Base-by-base conservation (phyloP, 768 basidiomycete species). In the Agrocybe chaxingu region DNA sequence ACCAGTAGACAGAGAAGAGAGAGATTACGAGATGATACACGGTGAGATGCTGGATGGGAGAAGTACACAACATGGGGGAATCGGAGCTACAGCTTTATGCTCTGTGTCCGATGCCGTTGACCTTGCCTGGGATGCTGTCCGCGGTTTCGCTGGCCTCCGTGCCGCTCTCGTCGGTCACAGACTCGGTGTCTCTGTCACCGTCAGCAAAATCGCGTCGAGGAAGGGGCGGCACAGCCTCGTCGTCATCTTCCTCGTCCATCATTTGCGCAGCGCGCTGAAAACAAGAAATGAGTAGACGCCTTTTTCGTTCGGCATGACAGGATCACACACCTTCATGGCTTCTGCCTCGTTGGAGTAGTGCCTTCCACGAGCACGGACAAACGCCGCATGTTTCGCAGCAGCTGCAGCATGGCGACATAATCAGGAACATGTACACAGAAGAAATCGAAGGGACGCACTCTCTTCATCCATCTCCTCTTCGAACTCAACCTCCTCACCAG, bases 311-410 rank as follows among this genome's bases (percentile, higher is more conserved):
- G 10, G n/a, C 37, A 48, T 40, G 43, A 13, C 38, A 40, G n/a
- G 43, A 24, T 24, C 24, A 42, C 66, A 41, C 67, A 87, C 90
- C 82, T 92, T 92, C 92, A 94, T 92, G 12, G 90, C 92, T 63
- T 92, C 88, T 1, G 89, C 92, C 63, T 94, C 92, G 45, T 93
- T 92, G 4, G 90, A 92, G 59, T 93, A 93, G 61, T 93, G 92
- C 48, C 88, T 76, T 47, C 87, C 88, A 18, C 91, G 79, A 18
- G 89, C 90, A 56, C 81, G 80, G 31, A 92, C 75, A 60, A 93
- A 93, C 18, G 75, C 91, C 10, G 84, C 88, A 59, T 89, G 91
- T 69, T 90, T 92, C 34, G 79, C 85, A 42, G 84, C 84, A 52
- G 90, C 91, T 93, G 53, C 10, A 45, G 3, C 6, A 37, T 32